A percentile compares a stretch with the other conserved stretches of the same genome.
phyloP scores from a whole-genome alignment of 345 rosid species.

The Microcos paniculata region DNA sequence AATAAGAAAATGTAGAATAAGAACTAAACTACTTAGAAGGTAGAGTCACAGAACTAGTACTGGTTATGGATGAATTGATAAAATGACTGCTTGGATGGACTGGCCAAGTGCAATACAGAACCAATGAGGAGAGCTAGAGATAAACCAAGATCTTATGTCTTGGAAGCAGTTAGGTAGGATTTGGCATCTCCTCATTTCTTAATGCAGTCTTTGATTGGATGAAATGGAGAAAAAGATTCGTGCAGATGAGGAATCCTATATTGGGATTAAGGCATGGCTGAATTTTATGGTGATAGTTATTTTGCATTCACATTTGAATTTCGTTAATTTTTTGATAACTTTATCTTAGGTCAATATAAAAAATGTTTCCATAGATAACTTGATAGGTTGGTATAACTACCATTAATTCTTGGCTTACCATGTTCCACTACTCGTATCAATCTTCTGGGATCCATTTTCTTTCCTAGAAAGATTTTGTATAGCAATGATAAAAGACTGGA shows the following conservation, averaged over 20 bases:
- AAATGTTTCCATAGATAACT: background rate
- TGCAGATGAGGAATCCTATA: too few species aligned
- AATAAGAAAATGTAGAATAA: background rate
- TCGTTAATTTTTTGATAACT: background rate
- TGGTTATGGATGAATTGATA: background rate
- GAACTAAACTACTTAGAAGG: background rate
- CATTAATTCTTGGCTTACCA: background rate
- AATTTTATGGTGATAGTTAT: background rate
- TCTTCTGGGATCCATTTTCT: slow-evolving; percentile 5
- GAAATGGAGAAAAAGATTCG: background rate
- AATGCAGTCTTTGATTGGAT: slow-evolving; percentile 3
- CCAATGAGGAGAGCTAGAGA: background rate
- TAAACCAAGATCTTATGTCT: background rate
- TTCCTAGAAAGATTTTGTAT: slow-evolving; percentile 13
- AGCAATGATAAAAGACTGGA: slow-evolving; percentile 1
- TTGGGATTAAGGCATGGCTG: too few species aligned
- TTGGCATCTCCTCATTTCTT: background rate
- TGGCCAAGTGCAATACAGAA: background rate
- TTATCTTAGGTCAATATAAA: background rate
- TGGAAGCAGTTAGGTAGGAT: background rate
- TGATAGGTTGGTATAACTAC: background rate
- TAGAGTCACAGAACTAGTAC: background rate
- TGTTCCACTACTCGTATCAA: background rate
- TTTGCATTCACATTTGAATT: background rate
- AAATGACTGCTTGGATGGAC: background rate